Base-by-base conservation (phyloP, 2,329 filamentous ascomycete genomes). In the Septoria linicola region DNA sequence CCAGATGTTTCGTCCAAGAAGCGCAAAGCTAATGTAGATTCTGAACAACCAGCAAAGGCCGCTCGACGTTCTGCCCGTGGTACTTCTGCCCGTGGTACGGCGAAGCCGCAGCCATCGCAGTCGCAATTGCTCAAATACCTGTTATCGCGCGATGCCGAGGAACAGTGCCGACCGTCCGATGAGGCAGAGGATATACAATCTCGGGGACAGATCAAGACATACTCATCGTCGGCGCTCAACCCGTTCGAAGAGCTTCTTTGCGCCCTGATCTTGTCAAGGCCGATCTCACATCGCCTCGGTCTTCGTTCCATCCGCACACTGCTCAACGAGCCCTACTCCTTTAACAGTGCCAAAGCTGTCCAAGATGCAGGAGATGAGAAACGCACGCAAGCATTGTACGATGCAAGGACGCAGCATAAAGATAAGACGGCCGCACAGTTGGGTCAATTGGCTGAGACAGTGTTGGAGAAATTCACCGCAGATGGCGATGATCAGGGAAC, bases 191-290 rank as follows among this genome's bases (percentile, higher is more conserved):
- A 65, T 41, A 31, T 71, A n/a, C 23, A 63, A 19, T 20, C 54
- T 2, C 55, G 57, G 3, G 62, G n/a, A n/a, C n/a, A 66, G 11
- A 58, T 64, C 31, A 61, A 59, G 3, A 69, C 67, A 3, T 70
- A 71, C 54, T n/a, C n/a, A n/a, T 63, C 65, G 8, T 55, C 60
- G 7, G 59, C 59, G 1, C 59, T 73, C 13, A 72, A 63, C 4
- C 68, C 73, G 0, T 75, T 74, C 57, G 70, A 76, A 59, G 72
- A 76, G 53, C 67, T 77, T 1, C 59, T 76, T 21, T 70, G 67
- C 49, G 72, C 74, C 7, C 64, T 74, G 25, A 63, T 76, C 13
- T 65, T 77, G 4, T 73, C 69, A 8, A 68, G 73, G 7, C 73
- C 74, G 0, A 73, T 76, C 39, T 69, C 69, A 8, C 73, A 76